Evolutionary conservation across 306 rosid species (phyloP).

Genomic region (Lathyrus aphaca): DNA sequence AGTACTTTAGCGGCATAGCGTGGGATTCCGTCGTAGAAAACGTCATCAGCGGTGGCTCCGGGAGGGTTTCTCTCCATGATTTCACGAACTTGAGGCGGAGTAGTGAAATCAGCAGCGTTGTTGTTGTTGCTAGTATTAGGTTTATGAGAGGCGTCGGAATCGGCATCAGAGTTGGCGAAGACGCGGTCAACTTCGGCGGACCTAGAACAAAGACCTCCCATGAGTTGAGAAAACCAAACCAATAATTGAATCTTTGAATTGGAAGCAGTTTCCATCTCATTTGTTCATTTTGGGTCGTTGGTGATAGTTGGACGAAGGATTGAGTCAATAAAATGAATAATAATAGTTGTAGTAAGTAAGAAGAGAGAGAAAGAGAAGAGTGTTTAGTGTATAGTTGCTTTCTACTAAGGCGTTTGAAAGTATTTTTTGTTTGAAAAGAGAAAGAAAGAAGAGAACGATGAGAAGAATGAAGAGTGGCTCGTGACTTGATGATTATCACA

Average conservation of each 20-base stretch:
- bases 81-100: constrained; percentile 28
- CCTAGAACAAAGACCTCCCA: constrained; percentile 70
- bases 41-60: constrained; percentile 42
- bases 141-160: neutral
- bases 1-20: constrained; percentile 56
- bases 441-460: too few species aligned
- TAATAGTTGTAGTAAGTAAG: too few species aligned
- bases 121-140: neutral
- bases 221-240: constrained; percentile 40
- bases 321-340: too few species aligned
- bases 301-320: neutral
- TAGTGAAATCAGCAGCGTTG: neutral
- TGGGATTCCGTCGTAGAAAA: constrained; percentile 81
- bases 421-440: too few species aligned
- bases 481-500: too few species aligned
- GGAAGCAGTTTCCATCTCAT: constrained; percentile 26
- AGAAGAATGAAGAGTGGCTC: too few species aligned
- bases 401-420: too few species aligned
- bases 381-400: too few species aligned
- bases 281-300: constrained; percentile 5
- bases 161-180: constrained; percentile 25
- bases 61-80: constrained; percentile 41
- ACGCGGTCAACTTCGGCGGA: constrained; percentile 37
- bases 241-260: constrained; percentile 40
- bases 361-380: too few species aligned